Base-by-base conservation (phyloP, 2,329 filamentous ascomycete genomes). In the Cercospora sp. region DNA sequence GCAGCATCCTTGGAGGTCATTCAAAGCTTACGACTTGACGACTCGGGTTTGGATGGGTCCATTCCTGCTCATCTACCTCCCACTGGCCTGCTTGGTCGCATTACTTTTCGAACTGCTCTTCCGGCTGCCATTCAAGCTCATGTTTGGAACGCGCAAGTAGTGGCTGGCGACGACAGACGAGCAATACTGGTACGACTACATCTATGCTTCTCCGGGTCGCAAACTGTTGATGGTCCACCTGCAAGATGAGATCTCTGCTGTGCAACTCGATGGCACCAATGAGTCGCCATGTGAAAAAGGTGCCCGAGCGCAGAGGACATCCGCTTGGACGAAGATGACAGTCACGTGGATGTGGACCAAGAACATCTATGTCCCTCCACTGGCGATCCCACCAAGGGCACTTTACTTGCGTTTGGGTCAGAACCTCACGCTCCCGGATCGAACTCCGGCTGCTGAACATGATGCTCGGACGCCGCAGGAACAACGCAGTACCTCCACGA, bases 1-100 rank as follows among this genome's bases (percentile, higher is more conserved):
- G 28, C 69, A 71, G 59, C 66, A 68, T 57, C 71, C 71, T 13
- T 60, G 53, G 60, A 28, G 45, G 13, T 60, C 64, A 2, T 71
- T 73, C 23, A 67, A 30, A 18, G 33, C 42, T 6, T 59, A 68
- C 28, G 30, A 48, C 8, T 63, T 53, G 31, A 36, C 18, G 57
- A 36, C 63, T 12, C 69, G 62, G 45, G 20, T 71, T 13, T 60
- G 63, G 9, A 53, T 73, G 7, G 71, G 48, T n/a, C n/a, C 67
- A 3, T 66, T 69, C 31, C 59, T 71, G 57, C 30, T 62, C 8
- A n/a, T 70, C 4, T 71, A 69, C 45, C 57, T 66, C 7, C 69
- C 69, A 13, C 1, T 70, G 16, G 62, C 60, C 18, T 69, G 67
- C 28, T 30, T 65, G 2, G 13, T 69, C 8, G 69, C 63, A n/a